Conservation (phyloP, 192 early-diverging fungal genomes). For the Glomus cerebriforme region DNA sequence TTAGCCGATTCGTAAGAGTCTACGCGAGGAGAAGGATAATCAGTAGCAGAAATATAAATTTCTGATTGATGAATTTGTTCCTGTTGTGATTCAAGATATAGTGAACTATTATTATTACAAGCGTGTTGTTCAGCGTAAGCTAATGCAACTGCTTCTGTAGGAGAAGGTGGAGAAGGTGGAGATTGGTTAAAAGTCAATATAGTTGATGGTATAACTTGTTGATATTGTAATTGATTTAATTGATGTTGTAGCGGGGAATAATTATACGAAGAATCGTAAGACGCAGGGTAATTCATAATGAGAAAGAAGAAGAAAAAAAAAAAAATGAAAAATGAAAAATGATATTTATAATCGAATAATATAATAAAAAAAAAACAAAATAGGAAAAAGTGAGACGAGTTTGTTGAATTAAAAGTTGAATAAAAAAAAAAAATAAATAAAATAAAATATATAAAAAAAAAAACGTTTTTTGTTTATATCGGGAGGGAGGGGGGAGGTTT, state of each 20-base stretch:
- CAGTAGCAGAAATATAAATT: neutral
- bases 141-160: neutral
- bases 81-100: neutral
- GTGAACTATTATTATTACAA: neutral
- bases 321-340: too few relatives aligned
- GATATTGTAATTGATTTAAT: neutral
- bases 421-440: too few relatives aligned
- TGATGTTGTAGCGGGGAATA: neutral
- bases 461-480: too few relatives aligned
- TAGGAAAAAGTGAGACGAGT: too few relatives aligned
- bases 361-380: too few relatives aligned
- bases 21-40: slow-evolving; percentile 2
- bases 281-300: neutral
- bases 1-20: neutral
- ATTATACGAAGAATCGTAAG: neutral
- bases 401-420: too few relatives aligned
- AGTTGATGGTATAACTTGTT: neutral
- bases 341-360: too few relatives aligned
- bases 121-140: neutral
- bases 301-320: too few relatives aligned
- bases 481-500: too few relatives aligned
- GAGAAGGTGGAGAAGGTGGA: neutral
- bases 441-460: too few relatives aligned
- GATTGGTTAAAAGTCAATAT: neutral
- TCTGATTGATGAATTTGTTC: neutral